Conservation (phyloP, 2,329 filamentous ascomycete genomes). For the Chaetomium globosum region DNA sequence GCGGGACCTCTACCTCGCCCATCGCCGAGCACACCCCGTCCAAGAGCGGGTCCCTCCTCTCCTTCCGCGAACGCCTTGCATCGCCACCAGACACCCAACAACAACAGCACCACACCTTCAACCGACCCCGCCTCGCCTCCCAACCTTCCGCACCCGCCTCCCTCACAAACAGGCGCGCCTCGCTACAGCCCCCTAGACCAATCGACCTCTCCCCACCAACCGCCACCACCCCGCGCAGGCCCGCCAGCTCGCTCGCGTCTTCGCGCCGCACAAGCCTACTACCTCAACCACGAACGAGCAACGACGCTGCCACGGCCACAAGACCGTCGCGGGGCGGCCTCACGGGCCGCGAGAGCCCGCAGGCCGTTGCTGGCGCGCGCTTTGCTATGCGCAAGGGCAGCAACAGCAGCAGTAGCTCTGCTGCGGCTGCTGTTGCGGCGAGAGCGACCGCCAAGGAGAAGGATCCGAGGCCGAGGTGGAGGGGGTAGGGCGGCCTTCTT, state of each 20-base stretch:
- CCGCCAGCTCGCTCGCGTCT: constrained; percentile 60
- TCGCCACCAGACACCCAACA: constrained; percentile 48
- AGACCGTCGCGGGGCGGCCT: constrained; percentile 36
- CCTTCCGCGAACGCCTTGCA: constrained; percentile 56
- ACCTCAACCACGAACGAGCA: constrained; percentile 48
- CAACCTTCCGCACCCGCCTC: constrained; percentile 48
- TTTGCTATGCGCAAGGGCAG: constrained; percentile 48
- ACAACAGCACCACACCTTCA: constrained; percentile 46
- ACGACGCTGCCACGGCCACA: no score
- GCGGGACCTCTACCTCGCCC: constrained; percentile 54
- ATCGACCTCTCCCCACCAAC: constrained; percentile 38
- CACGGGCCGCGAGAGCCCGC: constrained; percentile 54
- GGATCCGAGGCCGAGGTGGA: constrained; percentile 52
- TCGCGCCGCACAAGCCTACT: constrained; percentile 58
- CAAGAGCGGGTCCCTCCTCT: constrained; percentile 48
- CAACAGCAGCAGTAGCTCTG: constrained; percentile 25
- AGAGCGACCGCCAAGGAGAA: constrained; percentile 45
- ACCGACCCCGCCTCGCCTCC: constrained; percentile 49
- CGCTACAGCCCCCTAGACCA: constrained; percentile 53
- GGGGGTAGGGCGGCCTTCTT: constrained; percentile 4
- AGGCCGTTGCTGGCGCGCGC: constrained; percentile 51
- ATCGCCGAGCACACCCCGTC: constrained; percentile 51
- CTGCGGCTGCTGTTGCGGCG: constrained; percentile 38
- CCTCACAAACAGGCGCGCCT: constrained; percentile 51
- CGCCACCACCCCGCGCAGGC: constrained; percentile 48